These are phyloP conservation scores for Pichia kudriavzevii DNA, from an alignment of 1,139 yeast species.

Conservation along the genomic window DNA sequence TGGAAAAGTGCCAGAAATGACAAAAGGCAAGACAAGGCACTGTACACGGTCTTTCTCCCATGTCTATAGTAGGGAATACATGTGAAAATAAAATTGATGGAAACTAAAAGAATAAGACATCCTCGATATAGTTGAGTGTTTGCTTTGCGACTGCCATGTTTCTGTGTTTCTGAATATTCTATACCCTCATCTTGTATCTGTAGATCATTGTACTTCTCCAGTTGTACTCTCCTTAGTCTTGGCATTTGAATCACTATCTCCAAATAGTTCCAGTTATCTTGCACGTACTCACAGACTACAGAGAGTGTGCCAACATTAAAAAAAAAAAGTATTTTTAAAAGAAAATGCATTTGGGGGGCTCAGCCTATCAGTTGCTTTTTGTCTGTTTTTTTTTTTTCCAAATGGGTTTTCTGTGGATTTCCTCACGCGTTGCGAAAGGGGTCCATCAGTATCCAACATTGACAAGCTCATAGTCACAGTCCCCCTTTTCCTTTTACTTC, in stretches of 20 bases:
- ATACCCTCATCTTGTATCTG: conserved; percentile 13
- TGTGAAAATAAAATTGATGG: conserved; percentile 20
- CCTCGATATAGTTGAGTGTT: conserved; percentile 12
- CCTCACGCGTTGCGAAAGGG: too few species aligned
- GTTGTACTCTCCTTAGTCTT: conserved; percentile 21
- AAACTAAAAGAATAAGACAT: conserved; percentile 14
- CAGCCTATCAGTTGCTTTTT: too few species aligned
- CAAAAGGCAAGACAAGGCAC: conserved; percentile 20
- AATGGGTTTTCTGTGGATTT: too few species aligned
- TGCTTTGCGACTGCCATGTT: conserved; percentile 9
- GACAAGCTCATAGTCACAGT: too few species aligned
- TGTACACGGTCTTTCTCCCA: conserved; percentile 18
- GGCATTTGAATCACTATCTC: conserved; percentile 20
- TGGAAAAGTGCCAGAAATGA: conserved; percentile 13
- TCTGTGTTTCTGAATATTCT: conserved; percentile 22
- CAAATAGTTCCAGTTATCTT: neutral
- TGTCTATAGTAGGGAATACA: conserved; percentile 22
- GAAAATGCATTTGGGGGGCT: too few species aligned
- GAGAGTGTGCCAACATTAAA: too few species aligned
- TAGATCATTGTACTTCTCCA: conserved; percentile 17
- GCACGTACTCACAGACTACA: too few species aligned
- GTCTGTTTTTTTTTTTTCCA: too few species aligned
- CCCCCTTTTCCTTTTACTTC: too few species aligned
- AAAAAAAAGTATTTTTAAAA: too few species aligned
- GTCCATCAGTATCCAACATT: too few species aligned